Conservation (phyloP, 31 red algal genomes). For the Pterothamnion heteromorphum region DNA sequence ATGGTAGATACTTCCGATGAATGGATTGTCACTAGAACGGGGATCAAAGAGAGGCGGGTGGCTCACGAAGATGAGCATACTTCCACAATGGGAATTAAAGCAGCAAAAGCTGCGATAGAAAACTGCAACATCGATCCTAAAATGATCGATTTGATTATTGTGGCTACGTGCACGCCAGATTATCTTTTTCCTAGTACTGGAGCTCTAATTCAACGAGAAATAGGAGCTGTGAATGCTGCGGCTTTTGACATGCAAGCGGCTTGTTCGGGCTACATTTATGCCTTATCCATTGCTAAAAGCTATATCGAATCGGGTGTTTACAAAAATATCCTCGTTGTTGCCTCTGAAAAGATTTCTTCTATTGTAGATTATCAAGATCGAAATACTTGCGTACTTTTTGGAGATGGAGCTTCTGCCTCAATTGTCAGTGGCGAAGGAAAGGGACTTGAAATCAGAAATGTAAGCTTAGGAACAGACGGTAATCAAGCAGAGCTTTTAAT, state of each 20-base stretch:
- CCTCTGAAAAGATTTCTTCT: background rate
- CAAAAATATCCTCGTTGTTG: background rate
- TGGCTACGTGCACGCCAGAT: background rate
- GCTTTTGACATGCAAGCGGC: constrained; percentile 18
- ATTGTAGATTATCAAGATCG: constrained; percentile 27
- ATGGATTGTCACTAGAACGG: constrained; percentile 7
- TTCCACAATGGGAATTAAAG: background rate
- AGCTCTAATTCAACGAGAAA: background rate
- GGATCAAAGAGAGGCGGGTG: background rate
- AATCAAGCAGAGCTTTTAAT: background rate
- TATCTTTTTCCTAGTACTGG: background rate
- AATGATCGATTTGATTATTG: constrained; percentile 21
- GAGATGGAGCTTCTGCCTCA: constrained; percentile 13
- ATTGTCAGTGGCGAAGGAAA: background rate
- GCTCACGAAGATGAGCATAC: background rate
- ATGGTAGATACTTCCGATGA: constrained; percentile 28
- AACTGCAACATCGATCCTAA: background rate
- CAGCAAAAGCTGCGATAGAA: background rate
- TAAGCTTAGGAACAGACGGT: background rate
- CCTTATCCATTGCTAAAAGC: background rate
- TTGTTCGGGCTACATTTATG: constrained; percentile 8
- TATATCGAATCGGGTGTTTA: background rate
- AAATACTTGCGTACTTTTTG: constrained; percentile 24
- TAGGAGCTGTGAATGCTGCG: background rate
- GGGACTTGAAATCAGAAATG: background rate